phyloP scores from a whole-genome alignment of 495 filamentous ascomycete genomes.

The Aspergillus hancockii region DNA sequence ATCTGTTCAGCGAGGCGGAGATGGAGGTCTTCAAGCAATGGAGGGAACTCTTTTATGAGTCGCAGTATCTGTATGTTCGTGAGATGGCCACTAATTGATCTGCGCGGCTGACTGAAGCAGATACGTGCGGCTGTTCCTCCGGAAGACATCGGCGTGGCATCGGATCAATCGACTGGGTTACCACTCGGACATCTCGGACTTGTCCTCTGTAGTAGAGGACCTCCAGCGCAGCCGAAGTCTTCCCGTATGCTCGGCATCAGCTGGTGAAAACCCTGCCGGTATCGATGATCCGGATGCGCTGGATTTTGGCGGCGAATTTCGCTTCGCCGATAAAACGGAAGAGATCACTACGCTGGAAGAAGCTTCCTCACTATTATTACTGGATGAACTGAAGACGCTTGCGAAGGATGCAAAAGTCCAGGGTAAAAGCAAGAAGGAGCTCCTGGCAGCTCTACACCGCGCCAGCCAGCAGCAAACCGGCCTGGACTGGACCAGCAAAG shows the following conservation, averaged over 20 bases:
- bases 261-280: constrained; percentile 48
- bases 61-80: constrained; percentile 79
- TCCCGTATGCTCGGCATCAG: constrained; percentile 31
- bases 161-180: constrained; percentile 75
- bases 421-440: constrained; percentile 85
- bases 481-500: constrained; percentile 61
- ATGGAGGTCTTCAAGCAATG: constrained; percentile 75
- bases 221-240: constrained; percentile 50
- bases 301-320: constrained; percentile 56
- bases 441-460: constrained; percentile 68
- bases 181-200: constrained; percentile 78
- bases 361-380: constrained; percentile 72
- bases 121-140: constrained; percentile 91
- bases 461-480: constrained; percentile 73
- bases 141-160: constrained; percentile 95
- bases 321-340: constrained; percentile 78
- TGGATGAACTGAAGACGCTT: constrained; percentile 84
- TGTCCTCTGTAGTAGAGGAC: constrained; percentile 60
- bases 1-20: constrained; percentile 84
- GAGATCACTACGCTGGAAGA: constrained; percentile 81
- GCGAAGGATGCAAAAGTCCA: constrained; percentile 85
- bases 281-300: constrained; percentile 44
- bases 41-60: constrained; percentile 74
- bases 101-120: constrained; percentile 33
- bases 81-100: constrained; percentile 3